phyloP scores from a whole-genome alignment of 78 protist species.

The Dictyostelium firmibasis region DNA sequence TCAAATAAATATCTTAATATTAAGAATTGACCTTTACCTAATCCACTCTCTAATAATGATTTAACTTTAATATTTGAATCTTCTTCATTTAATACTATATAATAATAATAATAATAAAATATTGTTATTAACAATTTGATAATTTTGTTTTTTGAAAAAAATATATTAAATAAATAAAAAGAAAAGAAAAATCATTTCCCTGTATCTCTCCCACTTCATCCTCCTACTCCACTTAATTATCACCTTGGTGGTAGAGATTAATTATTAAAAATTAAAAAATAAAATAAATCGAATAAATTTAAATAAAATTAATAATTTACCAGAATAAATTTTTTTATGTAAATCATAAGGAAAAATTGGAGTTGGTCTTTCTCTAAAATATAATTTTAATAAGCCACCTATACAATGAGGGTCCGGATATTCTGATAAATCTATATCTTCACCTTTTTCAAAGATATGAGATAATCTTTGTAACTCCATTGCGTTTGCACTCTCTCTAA shows the following conservation, averaged over 20 bases:
- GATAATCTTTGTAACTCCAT: constrained; percentile 40
- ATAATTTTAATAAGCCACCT: constrained; percentile 57
- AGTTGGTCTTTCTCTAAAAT: constrained; percentile 23
- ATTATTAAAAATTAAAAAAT: neutral
- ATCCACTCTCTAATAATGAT: neutral
- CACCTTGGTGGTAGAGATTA: too few relatives aligned
- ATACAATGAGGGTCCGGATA: constrained; percentile 43
- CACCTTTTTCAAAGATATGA: neutral
- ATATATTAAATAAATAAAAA: too few relatives aligned
- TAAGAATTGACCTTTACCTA: constrained; percentile 20
- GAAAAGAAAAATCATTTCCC: too few relatives aligned
- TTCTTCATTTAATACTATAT: neutral
- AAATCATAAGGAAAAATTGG: constrained; percentile 61
- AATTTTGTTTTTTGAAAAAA: too few relatives aligned
- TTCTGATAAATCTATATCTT: constrained; percentile 38
- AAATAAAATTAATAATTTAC: neutral
- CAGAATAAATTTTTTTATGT: constrained; percentile 43
- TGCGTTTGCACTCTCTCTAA: constrained; percentile 70
- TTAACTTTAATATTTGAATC: neutral
- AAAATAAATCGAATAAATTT: neutral
- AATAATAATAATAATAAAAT: neutral
- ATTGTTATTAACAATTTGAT: too few relatives aligned
- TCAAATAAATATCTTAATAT: constrained; percentile 64
- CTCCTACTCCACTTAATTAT: too few relatives aligned
- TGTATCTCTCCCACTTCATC: too few relatives aligned